phyloP scores from a whole-genome alignment of 2,329 filamentous ascomycete genomes.

The Penicillium aurantiogriseum region DNA sequence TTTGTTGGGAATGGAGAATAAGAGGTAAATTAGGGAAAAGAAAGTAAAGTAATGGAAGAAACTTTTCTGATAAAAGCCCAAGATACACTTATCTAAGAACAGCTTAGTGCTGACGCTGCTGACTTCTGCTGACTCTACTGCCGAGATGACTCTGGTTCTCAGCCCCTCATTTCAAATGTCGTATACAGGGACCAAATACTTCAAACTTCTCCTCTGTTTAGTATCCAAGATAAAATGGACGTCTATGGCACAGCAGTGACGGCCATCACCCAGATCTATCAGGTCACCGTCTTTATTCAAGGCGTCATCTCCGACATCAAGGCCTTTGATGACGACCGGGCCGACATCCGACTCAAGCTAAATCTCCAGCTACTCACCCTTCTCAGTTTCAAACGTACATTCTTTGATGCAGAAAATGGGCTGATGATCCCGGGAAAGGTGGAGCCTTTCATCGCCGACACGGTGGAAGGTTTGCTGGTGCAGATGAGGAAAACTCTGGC shows the following conservation, averaged over 20 bases:
- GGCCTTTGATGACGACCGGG: slow-evolving; percentile 27
- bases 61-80: no score
- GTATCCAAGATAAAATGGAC: slow-evolving; percentile 20
- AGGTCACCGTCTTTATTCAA: slow-evolving; percentile 32
- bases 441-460: slow-evolving; percentile 18
- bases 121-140: not conserved
- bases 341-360: slow-evolving; percentile 24
- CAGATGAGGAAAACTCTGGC: slow-evolving; percentile 25
- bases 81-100: no score
- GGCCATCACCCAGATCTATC: slow-evolving; percentile 27
- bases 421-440: slow-evolving; percentile 25
- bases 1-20: not conserved
- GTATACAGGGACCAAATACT: no score
- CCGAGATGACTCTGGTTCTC: no score
- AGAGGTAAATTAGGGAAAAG: no score
- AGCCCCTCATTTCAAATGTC: not conserved
- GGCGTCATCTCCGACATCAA: slow-evolving; percentile 31
- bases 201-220: no score
- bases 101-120: not conserved
- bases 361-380: slow-evolving; percentile 27
- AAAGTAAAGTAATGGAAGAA: no score
- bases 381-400: slow-evolving; percentile 23
- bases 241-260: slow-evolving; percentile 30
- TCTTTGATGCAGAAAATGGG: slow-evolving; percentile 26
- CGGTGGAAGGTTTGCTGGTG: slow-evolving; percentile 22